A percentile compares a stretch with the other conserved stretches of the same genome.
Evolutionary conservation across 2,329 filamentous ascomycete genomes (phyloP).

Genomic region (Trichoderma lentiforme): DNA sequence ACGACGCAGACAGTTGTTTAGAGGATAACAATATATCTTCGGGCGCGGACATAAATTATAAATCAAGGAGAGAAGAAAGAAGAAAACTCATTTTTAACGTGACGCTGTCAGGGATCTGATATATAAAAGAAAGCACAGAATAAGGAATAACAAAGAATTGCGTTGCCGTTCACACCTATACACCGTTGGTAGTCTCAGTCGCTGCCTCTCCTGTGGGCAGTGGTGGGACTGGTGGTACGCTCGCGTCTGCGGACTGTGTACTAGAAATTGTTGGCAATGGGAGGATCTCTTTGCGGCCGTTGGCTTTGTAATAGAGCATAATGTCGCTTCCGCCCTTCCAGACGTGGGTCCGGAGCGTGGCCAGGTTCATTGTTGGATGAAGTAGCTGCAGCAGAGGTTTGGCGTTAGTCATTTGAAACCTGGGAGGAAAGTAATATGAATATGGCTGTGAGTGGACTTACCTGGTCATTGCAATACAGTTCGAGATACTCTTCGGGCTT

Average conservation of each 20-base stretch:
- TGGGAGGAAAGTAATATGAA: not conserved
- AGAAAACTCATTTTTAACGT: not conserved
- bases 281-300: slow-evolving; percentile 68
- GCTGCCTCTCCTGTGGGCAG: not conserved
- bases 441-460: slow-evolving; percentile 41
- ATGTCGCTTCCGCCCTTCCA: slow-evolving; percentile 97
- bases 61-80: not conserved
- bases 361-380: slow-evolving; percentile 83
- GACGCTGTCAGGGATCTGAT: not conserved
- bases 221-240: slow-evolving; percentile 21
- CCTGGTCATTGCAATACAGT: slow-evolving; percentile 89
- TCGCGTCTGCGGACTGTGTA: not conserved
- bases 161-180: not conserved
- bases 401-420: slow-evolving; percentile 5
- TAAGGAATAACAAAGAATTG: not conserved
- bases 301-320: slow-evolving; percentile 83
- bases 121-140: not conserved
- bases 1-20: not conserved
- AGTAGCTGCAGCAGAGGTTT: slow-evolving; percentile 49
- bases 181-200: not conserved
- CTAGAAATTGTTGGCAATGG: not conserved
- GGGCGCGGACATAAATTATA: not conserved
- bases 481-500: slow-evolving; percentile 92
- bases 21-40: not conserved
- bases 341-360: slow-evolving; percentile 83